Base-by-base conservation (phyloP, 192 early-diverging fungal genomes). In the Helicostylum pulchrum region DNA sequence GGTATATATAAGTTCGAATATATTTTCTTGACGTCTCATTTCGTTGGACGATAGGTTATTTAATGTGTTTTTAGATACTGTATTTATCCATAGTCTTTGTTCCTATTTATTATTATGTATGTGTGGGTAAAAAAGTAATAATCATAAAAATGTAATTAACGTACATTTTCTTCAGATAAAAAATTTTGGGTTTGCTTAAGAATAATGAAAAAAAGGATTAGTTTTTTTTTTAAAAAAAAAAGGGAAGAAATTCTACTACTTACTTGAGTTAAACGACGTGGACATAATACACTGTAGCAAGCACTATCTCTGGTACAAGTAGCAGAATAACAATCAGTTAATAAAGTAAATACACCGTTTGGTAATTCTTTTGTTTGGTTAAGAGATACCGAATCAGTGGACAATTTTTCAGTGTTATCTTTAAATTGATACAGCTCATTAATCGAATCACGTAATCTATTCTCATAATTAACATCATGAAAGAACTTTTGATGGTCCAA, bases 271-370 rank as follows among this genome's bases (percentile, higher is more conserved):
- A 89, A 71, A 52, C 90, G 80, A 7, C 90, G 74, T 5, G 95
- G 95, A 65, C 96, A 97, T 6, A 87, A 80, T 8, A 90, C 84
- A 68, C 91, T 94, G 78, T 98, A 98, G 70, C 95, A 98, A 4
- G 88, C 77, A 58, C 81, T 86, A 46, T 87, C 89, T 20, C 78
- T 74, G 0, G 90, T 83, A 70, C 96, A 98, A 0, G 93, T 96
- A 0, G 94, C 89, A 15, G 94, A 97, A 74, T 97, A 98, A 70
- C 96, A 98, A 62, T 90, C 88, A 0, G 95, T 89, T 60, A 97
- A 76, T 26, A 92, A 78, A 1, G 92, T 94, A 78, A 96, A 94
- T 1, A 98, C 88, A 26, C 96, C 96, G 58, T 87, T 90, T 21
- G 90, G 87, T 2, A 83, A 44, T 51, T 80, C 12, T 48, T 48